Evolutionary conservation across 805 yeast genomes (phyloP).

Genomic region (Jamesozyma piceae): DNA sequence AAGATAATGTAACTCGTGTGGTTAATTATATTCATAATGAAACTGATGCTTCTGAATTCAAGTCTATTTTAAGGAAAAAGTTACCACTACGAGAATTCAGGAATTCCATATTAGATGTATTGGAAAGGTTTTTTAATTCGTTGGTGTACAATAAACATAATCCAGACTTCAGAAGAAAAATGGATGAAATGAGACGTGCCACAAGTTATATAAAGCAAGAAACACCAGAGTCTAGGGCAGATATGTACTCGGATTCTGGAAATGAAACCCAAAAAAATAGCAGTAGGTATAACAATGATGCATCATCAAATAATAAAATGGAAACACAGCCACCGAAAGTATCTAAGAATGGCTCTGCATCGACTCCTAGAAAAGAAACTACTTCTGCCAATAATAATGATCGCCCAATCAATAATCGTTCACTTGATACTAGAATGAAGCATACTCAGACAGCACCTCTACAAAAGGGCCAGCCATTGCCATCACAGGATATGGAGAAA

Average conservation of each 20-base stretch:
- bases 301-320: neutral
- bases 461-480: neutral
- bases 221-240: slow-evolving; percentile 3
- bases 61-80: slow-evolving; percentile 4
- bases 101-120: slow-evolving; percentile 3
- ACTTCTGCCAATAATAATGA: neutral
- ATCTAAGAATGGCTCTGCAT: neutral
- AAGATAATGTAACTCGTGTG: slow-evolving; percentile 11
- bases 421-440: neutral
- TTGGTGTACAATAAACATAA: slow-evolving; percentile 11
- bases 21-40: slow-evolving; percentile 11
- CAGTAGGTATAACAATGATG: slow-evolving; percentile 13
- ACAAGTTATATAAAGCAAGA: slow-evolving; percentile 5
- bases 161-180: slow-evolving; percentile 9
- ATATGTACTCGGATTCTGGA: slow-evolving; percentile 9
- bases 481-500: neutral
- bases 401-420: neutral
- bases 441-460: neutral
- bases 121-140: slow-evolving; percentile 11
- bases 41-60: slow-evolving; percentile 5
- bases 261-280: slow-evolving; percentile 6
- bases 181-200: slow-evolving; percentile 8
- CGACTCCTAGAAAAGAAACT: neutral
- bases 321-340: neutral
- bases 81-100: slow-evolving; percentile 10